Conservation (phyloP, 2,329 filamentous ascomycete species). For the Delphinella strobiligena region DNA sequence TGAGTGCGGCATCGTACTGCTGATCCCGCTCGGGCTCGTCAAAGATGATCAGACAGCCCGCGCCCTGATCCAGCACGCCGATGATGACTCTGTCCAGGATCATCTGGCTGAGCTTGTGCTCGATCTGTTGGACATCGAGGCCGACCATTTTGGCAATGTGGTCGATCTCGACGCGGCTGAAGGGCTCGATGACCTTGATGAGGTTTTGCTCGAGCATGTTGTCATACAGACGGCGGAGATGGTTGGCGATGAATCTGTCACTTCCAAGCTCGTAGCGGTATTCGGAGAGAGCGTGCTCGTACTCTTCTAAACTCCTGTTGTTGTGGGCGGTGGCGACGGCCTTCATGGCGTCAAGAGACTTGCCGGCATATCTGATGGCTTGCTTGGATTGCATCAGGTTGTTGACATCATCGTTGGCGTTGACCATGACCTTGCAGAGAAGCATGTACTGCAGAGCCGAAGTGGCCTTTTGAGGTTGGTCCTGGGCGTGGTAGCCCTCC, state of each 20-base stretch:
- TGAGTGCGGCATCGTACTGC: conserved; percentile 84
- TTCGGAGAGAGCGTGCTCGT: conserved; percentile 79
- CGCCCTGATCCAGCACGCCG: conserved; percentile 90
- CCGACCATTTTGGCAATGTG: conserved; percentile 98
- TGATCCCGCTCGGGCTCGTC: conserved; percentile 91
- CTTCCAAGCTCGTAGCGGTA: conserved; percentile 90
- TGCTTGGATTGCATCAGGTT: conserved; percentile 91
- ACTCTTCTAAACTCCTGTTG: conserved; percentile 92
- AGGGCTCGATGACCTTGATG: conserved; percentile 99
- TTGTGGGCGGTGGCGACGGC: conserved; percentile 90
- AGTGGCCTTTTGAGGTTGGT: conserved; percentile 82
- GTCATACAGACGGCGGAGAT: conserved; percentile 90
- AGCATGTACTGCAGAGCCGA: conserved; percentile 98
- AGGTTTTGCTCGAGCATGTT: conserved; percentile 99
- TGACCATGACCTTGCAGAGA: conserved; percentile 99
- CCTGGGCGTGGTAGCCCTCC: conserved; percentile 89
- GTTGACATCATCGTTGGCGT: conserved; percentile 91
- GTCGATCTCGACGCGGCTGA: conserved; percentile 90
- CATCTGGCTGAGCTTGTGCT: conserved; percentile 98
- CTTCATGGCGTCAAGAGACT: conserved; percentile 98
- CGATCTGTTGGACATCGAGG: conserved; percentile 88
- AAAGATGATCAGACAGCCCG: conserved; percentile 93
- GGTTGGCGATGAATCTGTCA: conserved; percentile 93
- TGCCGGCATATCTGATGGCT: conserved; percentile 88
- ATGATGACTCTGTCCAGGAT: conserved; percentile 98